phyloP scores from a whole-genome alignment of 1,139 yeast species.

The Taphrina wiesneri region DNA sequence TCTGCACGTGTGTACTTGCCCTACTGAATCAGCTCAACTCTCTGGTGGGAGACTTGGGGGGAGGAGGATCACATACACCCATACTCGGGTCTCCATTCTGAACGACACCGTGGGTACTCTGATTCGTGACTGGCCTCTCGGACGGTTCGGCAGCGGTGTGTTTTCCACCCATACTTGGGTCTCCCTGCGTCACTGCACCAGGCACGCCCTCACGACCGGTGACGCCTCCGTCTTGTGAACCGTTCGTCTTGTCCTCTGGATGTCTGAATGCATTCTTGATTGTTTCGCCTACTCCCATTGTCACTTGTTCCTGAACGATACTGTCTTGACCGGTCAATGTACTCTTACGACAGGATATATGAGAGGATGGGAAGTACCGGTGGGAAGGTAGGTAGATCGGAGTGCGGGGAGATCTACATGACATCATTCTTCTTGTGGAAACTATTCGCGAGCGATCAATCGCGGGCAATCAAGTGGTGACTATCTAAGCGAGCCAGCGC shows the following conservation, averaged over 20 bases:
- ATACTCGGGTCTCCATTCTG: slow-evolving; percentile 6
- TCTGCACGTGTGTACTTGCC: slow-evolving; percentile 14
- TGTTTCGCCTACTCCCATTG: slow-evolving; percentile 2
- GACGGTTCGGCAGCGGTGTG: background rate
- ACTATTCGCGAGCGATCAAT: no score
- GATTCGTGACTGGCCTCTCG: background rate
- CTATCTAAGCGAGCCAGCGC: no score
- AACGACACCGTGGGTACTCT: slow-evolving; percentile 1
- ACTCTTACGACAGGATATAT: no score
- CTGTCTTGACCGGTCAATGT: no score
- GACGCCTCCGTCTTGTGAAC: background rate
- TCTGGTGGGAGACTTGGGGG: background rate
- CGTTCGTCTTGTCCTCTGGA: slow-evolving; percentile 7
- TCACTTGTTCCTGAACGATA: background rate
- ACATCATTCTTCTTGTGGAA: no score
- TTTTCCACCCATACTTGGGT: slow-evolving; percentile 13
- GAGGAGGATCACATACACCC: background rate
- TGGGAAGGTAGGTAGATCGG: no score
- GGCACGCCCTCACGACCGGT: slow-evolving; percentile 22
- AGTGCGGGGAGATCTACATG: background rate
- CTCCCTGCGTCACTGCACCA: slow-evolving; percentile 2
- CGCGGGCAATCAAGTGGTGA: no score
- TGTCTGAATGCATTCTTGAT: slow-evolving; percentile 15
- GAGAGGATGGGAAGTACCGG: no score
- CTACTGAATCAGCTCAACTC: background rate